Base-by-base conservation (phyloP, 2,329 filamentous ascomycete genomes). In the Epichloe elymi region DNA sequence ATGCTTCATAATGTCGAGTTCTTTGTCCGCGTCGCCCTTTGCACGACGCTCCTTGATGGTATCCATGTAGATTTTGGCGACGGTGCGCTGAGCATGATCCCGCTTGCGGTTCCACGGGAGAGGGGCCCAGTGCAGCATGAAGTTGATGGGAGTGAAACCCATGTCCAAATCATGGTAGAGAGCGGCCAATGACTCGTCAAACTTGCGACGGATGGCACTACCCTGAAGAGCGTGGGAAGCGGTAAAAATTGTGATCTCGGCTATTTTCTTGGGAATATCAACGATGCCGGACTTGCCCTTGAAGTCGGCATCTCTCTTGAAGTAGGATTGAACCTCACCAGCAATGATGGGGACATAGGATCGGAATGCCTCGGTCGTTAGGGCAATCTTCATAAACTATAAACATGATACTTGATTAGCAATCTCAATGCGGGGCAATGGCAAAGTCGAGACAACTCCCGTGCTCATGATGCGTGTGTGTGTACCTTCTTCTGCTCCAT, bases 401-500 rank as follows among this genome's bases (percentile, higher is more conserved):
- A 12, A n/a, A 45, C 33, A 35, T 10, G 23, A 15, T 14, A 20
- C 2, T 3, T 12, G 10, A 37, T 50, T 20, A 50, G 41, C 23
- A 12, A 33, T 45, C 3, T 19, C 12, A 4, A 11, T 10, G 30
- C 33, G 43, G 14, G 38, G 15, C 2, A 17, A 39, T 10, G 38
- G 8, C 15, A 17, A 39, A 39, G 4, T 10, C 5, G 6, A 39
- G 17, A 19, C 17, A 39, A n/a, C 8, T 19, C n/a, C n/a, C 17
- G 14, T 35, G 33, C 44, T 37, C 41, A 33, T 44, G 23, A 26
- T 5, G 5, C 2, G 5, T 11, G 19, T 69, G 55, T 11, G 19
- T 69, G 55, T 66, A 89, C 86, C 80, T 91, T 93, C 75, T 95
- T 95, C 74, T 95, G 88, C 72, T 95, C 88, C 88, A 95, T 94